These are phyloP conservation scores for Sporothrix luriei DNA, from an alignment of 2,329 filamentous ascomycete genomes.

Conservation along the genomic window DNA sequence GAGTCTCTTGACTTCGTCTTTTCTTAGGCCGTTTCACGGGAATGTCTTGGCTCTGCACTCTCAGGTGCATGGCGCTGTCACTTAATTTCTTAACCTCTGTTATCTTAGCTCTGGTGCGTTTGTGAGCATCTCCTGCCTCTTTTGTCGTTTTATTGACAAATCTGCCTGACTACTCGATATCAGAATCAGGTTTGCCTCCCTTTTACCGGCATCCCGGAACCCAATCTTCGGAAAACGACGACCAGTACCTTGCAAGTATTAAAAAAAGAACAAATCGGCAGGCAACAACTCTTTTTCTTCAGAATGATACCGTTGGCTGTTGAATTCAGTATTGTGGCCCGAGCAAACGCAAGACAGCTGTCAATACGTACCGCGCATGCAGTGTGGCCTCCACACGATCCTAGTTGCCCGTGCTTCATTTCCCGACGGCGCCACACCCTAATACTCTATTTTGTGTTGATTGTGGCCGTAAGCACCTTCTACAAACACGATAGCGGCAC, in stretches of 20 bases:
- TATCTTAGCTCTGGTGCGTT: slow-evolving; percentile 5
- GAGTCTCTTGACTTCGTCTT: background rate
- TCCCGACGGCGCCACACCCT: background rate
- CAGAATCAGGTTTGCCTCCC: background rate
- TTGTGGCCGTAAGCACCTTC: background rate
- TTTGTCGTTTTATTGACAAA: slow-evolving; percentile 9
- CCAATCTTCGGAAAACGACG: background rate
- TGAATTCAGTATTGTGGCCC: background rate
- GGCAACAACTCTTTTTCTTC: background rate
- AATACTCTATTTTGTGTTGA: background rate
- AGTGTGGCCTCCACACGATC: background rate
- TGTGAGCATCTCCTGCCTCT: slow-evolving; percentile 9
- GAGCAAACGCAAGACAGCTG: background rate
- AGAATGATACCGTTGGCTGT: background rate
- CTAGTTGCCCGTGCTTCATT: background rate
- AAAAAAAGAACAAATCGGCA: background rate
- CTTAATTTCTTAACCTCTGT: background rate
- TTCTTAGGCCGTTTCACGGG: background rate
- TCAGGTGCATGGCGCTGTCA: background rate
- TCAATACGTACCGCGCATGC: background rate
- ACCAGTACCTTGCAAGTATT: background rate
- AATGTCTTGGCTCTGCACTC: background rate
- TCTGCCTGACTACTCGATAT: background rate
- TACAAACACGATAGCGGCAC: slow-evolving; percentile 15
- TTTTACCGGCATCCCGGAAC: background rate